Conservation (phyloP, 2,329 filamentous ascomycete species). For the Exophiala sideris region DNA sequence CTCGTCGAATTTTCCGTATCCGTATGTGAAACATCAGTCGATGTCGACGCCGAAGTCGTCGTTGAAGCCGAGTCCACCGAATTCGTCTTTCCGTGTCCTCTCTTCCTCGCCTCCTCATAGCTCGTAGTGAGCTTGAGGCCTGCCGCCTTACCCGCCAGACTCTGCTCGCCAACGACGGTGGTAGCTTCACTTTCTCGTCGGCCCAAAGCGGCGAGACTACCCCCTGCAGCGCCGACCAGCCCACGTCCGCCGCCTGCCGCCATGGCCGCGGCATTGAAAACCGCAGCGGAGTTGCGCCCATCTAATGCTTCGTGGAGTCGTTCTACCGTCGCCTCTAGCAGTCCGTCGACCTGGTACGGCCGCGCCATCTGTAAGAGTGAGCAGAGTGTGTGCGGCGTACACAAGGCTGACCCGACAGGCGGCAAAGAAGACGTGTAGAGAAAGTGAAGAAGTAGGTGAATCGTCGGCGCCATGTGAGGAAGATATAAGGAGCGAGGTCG, state of each 20-base stretch:
- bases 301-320: slow-evolving; percentile 85
- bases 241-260: slow-evolving; percentile 88
- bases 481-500: slow-evolving; percentile 86
- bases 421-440: slow-evolving; percentile 91
- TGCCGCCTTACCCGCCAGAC: slow-evolving; percentile 6
- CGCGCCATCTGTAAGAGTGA: slow-evolving; percentile 89
- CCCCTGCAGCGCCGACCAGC: slow-evolving; percentile 64
- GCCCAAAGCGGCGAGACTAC: slow-evolving; percentile 42
- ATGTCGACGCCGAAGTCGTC: slow-evolving; percentile 24
- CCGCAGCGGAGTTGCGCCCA: slow-evolving; percentile 88
- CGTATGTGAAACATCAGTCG: slow-evolving; percentile 26
- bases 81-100: slow-evolving; percentile 26
- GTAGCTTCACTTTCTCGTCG: slow-evolving; percentile 29
- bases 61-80: slow-evolving; percentile 26
- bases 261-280: slow-evolving; percentile 98
- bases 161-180: slow-evolving; percentile 15
- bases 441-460: slow-evolving; percentile 87
- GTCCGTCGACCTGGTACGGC: slow-evolving; percentile 87
- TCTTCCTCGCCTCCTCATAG: slow-evolving; percentile 15
- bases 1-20: slow-evolving; percentile 22
- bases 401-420: slow-evolving; percentile 69
- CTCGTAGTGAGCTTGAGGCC: slow-evolving; percentile 15
- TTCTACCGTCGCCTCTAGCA: slow-evolving; percentile 89
- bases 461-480: slow-evolving; percentile 83
- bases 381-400: slow-evolving; percentile 92